Evolutionary conservation across 164 flowering plant genomes (phyloP).

Genomic region (Macadamia integrifolia): DNA sequence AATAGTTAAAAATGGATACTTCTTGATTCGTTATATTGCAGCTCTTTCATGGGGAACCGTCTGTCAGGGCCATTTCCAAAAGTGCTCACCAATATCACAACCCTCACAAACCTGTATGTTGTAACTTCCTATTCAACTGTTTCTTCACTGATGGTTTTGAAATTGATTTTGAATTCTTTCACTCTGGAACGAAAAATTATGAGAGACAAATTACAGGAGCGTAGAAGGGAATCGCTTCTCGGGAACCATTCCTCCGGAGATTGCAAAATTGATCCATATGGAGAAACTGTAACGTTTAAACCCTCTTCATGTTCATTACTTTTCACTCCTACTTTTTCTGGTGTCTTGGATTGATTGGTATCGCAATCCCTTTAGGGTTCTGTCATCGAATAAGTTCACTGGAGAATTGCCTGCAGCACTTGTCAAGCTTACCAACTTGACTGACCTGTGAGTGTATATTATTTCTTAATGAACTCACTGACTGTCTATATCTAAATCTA

Average conservation of each 20-base stretch:
- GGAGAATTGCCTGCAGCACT: conserved; percentile 58
- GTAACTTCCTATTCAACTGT: conserved; percentile 4
- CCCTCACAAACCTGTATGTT: conserved; percentile 64
- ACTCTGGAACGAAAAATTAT: background rate
- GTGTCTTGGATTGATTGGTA: background rate
- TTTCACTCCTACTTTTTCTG: background rate
- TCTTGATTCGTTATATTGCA: conserved; percentile 21
- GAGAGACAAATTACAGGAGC: conserved; percentile 27
- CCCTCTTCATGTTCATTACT: background rate
- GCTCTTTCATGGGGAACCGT: conserved; percentile 72
- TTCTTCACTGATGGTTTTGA: background rate
- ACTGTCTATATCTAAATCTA: background rate
- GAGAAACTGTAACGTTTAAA: conserved; percentile 39
- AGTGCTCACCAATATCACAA: conserved; percentile 47
- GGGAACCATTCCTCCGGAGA: conserved; percentile 50
- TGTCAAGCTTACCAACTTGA: conserved; percentile 42
- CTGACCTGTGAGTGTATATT: conserved; percentile 51
- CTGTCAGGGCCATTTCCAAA: conserved; percentile 74
- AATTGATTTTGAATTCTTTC: background rate
- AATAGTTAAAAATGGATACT: background rate
- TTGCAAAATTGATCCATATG: conserved; percentile 46
- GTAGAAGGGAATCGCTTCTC: conserved; percentile 52
- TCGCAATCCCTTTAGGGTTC: conserved; percentile 23
- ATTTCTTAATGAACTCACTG: background rate
- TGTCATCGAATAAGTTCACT: conserved; percentile 63